A percentile compares a stretch with the other conserved stretches of the same genome.
These are phyloP conservation scores for Fusarium secorum DNA, from an alignment of 2,329 filamentous ascomycete genomes.

Conservation along the genomic window DNA sequence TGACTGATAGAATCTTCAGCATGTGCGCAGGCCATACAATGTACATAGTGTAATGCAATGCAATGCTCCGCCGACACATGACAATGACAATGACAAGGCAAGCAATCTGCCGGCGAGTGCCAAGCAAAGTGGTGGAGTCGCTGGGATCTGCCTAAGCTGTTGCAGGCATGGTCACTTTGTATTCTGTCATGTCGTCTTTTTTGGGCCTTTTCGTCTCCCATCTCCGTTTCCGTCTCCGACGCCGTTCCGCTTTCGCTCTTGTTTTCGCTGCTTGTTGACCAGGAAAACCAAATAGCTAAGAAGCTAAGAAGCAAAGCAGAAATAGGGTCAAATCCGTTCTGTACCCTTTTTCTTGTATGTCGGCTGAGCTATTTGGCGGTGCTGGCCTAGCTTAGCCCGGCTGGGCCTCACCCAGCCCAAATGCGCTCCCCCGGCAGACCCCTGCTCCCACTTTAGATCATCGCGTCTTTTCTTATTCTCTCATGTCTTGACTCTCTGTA, in stretches of 20 bases:
- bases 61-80: constrained; percentile 15
- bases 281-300: not conserved
- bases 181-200: constrained; percentile 24
- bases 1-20: constrained; percentile 18
- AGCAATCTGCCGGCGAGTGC: constrained; percentile 26
- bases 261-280: not conserved
- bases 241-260: constrained; percentile 11
- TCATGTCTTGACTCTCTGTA: not conserved
- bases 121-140: constrained; percentile 24
- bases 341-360: not conserved
- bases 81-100: constrained; percentile 18
- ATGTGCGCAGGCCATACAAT: not conserved
- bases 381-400: not conserved
- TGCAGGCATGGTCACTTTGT: constrained; percentile 17
- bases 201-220: constrained; percentile 15
- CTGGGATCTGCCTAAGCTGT: constrained; percentile 20
- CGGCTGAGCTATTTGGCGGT: constrained; percentile 1
- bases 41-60: not conserved
- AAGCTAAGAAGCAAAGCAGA: not conserved
- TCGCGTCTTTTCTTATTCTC: constrained; percentile 20
- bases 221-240: constrained; percentile 22
- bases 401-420: constrained; percentile 15
- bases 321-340: not conserved
- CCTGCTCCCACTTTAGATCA: constrained; percentile 31
- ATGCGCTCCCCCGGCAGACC: constrained; percentile 14